Evolutionary conservation across 176 grass and related monocot genomes (phyloP), one percentile per base, ranked within the genome.

Genomic region (Hsuehochloa calcarea): DNA sequence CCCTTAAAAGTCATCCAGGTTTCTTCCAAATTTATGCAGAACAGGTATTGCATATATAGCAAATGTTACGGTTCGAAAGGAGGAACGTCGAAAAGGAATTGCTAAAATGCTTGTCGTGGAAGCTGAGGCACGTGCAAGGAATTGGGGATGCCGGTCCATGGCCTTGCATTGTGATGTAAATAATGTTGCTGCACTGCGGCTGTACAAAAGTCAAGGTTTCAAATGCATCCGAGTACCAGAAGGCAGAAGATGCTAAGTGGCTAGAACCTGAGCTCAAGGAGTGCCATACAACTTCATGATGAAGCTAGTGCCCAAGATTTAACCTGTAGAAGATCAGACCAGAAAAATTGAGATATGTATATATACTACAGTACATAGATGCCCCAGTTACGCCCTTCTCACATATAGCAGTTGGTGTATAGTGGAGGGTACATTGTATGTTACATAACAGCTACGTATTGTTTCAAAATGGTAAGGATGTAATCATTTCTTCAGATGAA

Each of bases 11-110:
- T 50, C 47, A 82, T 60, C 45, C 17, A 34, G 15, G 61, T 37
- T 70, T 64, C 23, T 69, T 80, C 69, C 29, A 14, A 51, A 76
- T 80, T 50, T 75, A 11, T 85, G 27, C 88, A 98, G 96, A 70
- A 96, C 86, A 65, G 93, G 93, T 69, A 92, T 98, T 77, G 91
- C 96, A 63, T 95, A 98, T 46, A 92, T 95, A 87, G 94, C 93
- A 71, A 98, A 95, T 55, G 91, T 98, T 0, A 93, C 93, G 0
- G 93, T 98, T 1, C 55, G 96, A 46, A 80, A 94, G 66, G 89
- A 84, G 67, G 89, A 93, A 11, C 85, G 93, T 12, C 71, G 89
- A 54, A 92, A 93, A 82, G 96, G 96, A 59, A 95, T 98, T 14
- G 93, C 93, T 11, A 98, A 92, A 72, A 92, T 86, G 88, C 79